Evolutionary conservation across 345 rosid species (phyloP).

Genomic region (Cardamine occulta): DNA sequence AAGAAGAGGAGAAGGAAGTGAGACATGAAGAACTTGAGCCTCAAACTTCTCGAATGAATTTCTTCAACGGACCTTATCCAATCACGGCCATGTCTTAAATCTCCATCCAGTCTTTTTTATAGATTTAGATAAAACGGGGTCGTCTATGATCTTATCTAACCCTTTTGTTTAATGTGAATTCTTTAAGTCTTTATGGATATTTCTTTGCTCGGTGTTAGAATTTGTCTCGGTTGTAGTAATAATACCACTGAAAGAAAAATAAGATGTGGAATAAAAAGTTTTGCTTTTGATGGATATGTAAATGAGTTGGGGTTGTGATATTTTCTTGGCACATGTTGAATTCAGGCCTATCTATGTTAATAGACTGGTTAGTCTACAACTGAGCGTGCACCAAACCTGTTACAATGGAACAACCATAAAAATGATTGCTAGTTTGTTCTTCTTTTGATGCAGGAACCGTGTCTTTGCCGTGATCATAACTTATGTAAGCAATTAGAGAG

Average conservation of each 20-base stretch:
- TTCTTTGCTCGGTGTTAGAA: conserved; percentile 8
- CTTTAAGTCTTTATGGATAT: conserved; percentile 9
- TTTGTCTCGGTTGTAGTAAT: conserved; percentile 38
- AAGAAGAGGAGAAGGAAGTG: conserved; percentile 45
- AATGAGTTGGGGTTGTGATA: not conserved
- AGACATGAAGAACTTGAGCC: conserved; percentile 21
- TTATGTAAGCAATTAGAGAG: conserved; percentile 6
- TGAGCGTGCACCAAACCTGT: conserved; percentile 7
- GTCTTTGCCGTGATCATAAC: not conserved
- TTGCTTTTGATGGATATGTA: conserved; percentile 31
- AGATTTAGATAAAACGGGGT: conserved; percentile 36
- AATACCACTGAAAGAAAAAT: conserved; percentile 46
- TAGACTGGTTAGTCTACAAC: not conserved
- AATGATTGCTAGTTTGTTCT: conserved; percentile 17
- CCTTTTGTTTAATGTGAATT: conserved; percentile 24
- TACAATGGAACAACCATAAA: conserved; percentile 5
- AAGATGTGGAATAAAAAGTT: conserved; percentile 42
- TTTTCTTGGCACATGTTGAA: not conserved
- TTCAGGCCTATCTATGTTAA: not conserved
- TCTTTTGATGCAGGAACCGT: not conserved
- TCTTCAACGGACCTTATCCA: conserved; percentile 51
- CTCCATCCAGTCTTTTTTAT: conserved; percentile 35
- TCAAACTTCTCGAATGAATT: conserved; percentile 36
- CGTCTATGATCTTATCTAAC: conserved; percentile 42
- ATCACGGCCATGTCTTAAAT: conserved; percentile 65